phyloP scores from a whole-genome alignment of 2,329 filamentous ascomycete species.

The Aspergillus terreus region DNA sequence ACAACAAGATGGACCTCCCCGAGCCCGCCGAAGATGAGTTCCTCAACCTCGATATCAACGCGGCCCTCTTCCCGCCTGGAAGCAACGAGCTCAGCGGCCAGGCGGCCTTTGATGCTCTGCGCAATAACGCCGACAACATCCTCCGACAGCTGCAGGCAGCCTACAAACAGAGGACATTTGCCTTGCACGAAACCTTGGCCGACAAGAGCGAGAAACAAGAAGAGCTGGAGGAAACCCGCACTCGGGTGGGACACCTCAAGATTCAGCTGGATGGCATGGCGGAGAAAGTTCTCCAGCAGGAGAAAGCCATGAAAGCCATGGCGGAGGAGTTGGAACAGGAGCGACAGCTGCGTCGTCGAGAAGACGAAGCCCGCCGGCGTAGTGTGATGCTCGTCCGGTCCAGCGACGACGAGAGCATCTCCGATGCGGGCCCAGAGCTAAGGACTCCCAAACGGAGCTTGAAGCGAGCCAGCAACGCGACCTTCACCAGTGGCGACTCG shows the following conservation, averaged over 20 bases:
- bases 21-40: conserved; percentile 51
- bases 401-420: conserved; percentile 31
- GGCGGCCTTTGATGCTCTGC: conserved; percentile 55
- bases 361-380: conserved; percentile 36
- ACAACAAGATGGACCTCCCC: conserved; percentile 23
- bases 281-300: conserved; percentile 52
- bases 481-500: conserved; percentile 48
- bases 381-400: conserved; percentile 29
- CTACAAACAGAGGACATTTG: conserved; percentile 51
- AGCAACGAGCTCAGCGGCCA: conserved; percentile 48
- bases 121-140: conserved; percentile 54
- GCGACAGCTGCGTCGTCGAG: conserved; percentile 35
- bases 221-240: conserved; percentile 59
- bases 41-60: conserved; percentile 52
- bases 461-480: conserved; percentile 38
- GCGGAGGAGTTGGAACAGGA: conserved; percentile 47
- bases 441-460: conserved; percentile 29
- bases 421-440: conserved; percentile 30
- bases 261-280: conserved; percentile 60
- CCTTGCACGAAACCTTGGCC: conserved; percentile 49
- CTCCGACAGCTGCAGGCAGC: conserved; percentile 54
- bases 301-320: conserved; percentile 53
- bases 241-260: conserved; percentile 55
- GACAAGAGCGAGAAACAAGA: conserved; percentile 58
- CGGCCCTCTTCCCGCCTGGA: conserved; percentile 52